Evolutionary conservation across 1,284 basidiomycete genomes (phyloP), one percentile per base, ranked within the genome.

Genomic region (Ceratobasidium sp.): DNA sequence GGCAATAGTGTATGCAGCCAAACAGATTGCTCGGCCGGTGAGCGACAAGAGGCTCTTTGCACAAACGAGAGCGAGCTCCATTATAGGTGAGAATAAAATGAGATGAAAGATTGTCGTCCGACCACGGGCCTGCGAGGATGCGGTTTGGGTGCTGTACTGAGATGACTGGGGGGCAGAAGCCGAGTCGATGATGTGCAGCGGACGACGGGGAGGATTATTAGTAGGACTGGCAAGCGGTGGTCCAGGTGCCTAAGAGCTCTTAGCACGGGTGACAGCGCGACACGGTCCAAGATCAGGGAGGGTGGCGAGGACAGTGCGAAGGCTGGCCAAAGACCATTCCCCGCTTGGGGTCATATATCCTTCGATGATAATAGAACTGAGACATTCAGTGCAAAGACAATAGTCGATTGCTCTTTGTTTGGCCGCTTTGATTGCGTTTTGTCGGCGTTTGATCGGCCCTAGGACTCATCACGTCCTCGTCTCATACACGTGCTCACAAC

Each of bases 61-160:
- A 28, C 58, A 47, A 57, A 41, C n/a, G 5, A 41, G 23, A 32
- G 54, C 28, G 38, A 69, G 16, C 30, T 69, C 43, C 66, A 69
- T 69, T 30, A 18, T 61, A 30, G 21, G 11, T 1, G 38, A 47
- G 16, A 35, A 23, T 30, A 41, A 49, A n/a, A n/a, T n/a, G n/a
- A n/a, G n/a, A n/a, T n/a, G n/a, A 63, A 44, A 13, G 47, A 50
- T 50, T 49, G 44, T 52, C 52, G 49, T 52, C 49, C 62, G 62
- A 66, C 62, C 62, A 62, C 59, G 59, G 41, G 62, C 62, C 62
- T 66, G 62, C 62, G 62, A 30, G 16, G 46, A 66, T 66, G 62
- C 35, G 64, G 47, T 41, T 59, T 63, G 43, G 61, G n/a, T 47
- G 43, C 61, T 63, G 61, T 63, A 49, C 61, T 32, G 44, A 49